Evolutionary conservation across 1,284 basidiomycete genomes (phyloP).

Genomic region (Austropuccinia psidii): DNA sequence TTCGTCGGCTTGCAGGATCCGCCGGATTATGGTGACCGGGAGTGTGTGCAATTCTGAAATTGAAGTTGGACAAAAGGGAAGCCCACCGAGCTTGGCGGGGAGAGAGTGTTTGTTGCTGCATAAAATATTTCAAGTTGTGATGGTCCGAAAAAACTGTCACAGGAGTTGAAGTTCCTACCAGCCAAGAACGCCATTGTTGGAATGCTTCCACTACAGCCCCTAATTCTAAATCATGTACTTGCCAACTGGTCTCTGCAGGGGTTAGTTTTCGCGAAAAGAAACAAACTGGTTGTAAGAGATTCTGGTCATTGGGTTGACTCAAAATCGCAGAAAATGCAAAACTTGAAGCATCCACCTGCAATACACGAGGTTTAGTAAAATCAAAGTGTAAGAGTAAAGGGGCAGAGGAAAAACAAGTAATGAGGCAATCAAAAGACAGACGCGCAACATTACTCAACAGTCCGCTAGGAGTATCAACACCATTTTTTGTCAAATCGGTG

Average conservation of each 20-base stretch:
- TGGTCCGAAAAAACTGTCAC: conserved; percentile 12
- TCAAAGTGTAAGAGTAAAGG: conserved; percentile 7
- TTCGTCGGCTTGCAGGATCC: not conserved
- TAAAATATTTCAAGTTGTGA: not conserved
- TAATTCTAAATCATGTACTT: conserved; percentile 1
- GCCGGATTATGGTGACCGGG: not conserved
- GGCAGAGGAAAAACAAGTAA: not conserved
- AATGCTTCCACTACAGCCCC: not conserved
- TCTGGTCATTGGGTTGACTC: conserved; percentile 20
- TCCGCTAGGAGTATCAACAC: not conserved
- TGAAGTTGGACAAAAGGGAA: not conserved
- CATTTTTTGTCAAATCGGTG: not conserved
- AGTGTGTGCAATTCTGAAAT: not conserved
- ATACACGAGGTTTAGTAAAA: conserved; percentile 39
- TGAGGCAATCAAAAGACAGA: not conserved
- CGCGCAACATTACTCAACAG: not conserved
- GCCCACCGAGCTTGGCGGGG: not conserved
- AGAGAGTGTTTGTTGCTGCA: not conserved
- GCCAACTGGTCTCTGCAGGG: conserved; percentile 7
- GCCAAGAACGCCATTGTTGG: conserved; percentile 1
- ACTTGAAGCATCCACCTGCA: conserved; percentile 43
- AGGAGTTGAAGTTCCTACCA: not conserved
- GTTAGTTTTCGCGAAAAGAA: conserved; percentile 29
- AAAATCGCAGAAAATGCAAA: conserved; percentile 37
- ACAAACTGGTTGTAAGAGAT: conserved; percentile 16